Evolutionary conservation across 2,329 filamentous ascomycete genomes (phyloP), one percentile per base, ranked within the genome.

Genomic region (Orbilia ellipsospora): DNA sequence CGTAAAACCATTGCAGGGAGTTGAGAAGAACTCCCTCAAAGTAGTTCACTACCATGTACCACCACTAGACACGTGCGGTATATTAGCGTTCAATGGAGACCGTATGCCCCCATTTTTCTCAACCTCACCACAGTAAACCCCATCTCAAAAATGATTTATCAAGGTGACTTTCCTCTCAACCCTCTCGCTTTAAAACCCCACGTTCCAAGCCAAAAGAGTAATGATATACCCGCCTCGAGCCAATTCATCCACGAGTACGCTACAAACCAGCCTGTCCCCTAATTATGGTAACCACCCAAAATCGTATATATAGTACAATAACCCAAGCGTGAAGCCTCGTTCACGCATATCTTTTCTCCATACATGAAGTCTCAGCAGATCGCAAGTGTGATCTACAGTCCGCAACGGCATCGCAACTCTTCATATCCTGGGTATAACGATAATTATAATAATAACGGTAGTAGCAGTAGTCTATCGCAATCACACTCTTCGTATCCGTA

Each of bases 81-180:
- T 4, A 75, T 75, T 75, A 68, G 72, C 72, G 52, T 75, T 48
- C 54, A 75, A 75, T 50, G 64, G 72, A 75, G 72, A 68, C 59
- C 54, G 8, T 68, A 73, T 73, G 68, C 69, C 69, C 56, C 55
- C 5, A 36, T 64, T 36, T 36, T 68, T 28, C 16, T 28, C 51
- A 26, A 56, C 20, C n/a, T 18, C 42, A 31, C n/a, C 68, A 63
- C 57, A 54, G 16, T 42, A 48, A 5, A 18, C 45, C n/a, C 36
- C 10, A 36, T 36, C 31, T 36, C 31, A 36, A 36, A 23, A 4
- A 36, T 10, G 6, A 36, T 36, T 36, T 36, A 36, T 36, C 31
- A 36, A 36, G 31, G 31, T 36, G 5, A 7, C 31, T 10, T 36
- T 36, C 31, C 10, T 36, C 5, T 10, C 31, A 36, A 36, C 31